Percentiles rank a stretch among this genome's conserved stretches.
Conservation (phyloP, 768 basidiomycete species). For the Pleurotus ostreatus region DNA sequence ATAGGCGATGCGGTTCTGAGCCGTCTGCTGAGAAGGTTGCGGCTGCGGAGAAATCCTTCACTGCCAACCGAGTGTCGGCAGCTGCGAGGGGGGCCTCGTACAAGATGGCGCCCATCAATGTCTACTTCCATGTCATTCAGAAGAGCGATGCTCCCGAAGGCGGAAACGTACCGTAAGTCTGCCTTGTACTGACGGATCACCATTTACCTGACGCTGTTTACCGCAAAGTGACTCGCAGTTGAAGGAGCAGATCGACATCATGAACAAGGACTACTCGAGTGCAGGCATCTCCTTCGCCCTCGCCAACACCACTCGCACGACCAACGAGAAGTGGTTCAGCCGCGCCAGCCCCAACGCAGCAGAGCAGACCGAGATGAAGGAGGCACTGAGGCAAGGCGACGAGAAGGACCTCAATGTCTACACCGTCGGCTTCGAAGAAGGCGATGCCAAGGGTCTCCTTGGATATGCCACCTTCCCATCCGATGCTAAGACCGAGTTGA, state of each 20-base stretch:
- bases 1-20: slow-evolving; percentile 34
- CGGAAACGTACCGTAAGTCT: slow-evolving; percentile 41
- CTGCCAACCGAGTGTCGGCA: slow-evolving; percentile 29
- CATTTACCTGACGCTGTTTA: slow-evolving; percentile 2
- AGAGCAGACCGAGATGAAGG: slow-evolving; percentile 47
- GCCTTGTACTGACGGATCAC: too few relatives aligned
- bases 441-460: slow-evolving; percentile 38
- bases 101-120: slow-evolving; percentile 13
- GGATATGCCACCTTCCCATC: slow-evolving; percentile 54
- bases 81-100: neutral
- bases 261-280: slow-evolving; percentile 37
- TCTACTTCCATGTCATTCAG: slow-evolving; percentile 32
- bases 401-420: slow-evolving; percentile 43
- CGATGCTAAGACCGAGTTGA: slow-evolving; percentile 29
- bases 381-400: slow-evolving; percentile 35
- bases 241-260: slow-evolving; percentile 30
- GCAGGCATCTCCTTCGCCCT: slow-evolving; percentile 37
- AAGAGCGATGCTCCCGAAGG: slow-evolving; percentile 25
- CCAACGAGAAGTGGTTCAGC: slow-evolving; percentile 46
- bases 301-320: slow-evolving; percentile 35
- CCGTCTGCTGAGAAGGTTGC: slow-evolving; percentile 30
- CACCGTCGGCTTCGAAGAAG: slow-evolving; percentile 42
- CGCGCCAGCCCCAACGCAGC: slow-evolving; percentile 29
- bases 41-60: slow-evolving; percentile 37
- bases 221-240: slow-evolving; percentile 31